These are phyloP conservation scores for Aspergillus heteromorphus DNA, from an alignment of 495 filamentous ascomycete genomes.

Conservation along the genomic window DNA sequence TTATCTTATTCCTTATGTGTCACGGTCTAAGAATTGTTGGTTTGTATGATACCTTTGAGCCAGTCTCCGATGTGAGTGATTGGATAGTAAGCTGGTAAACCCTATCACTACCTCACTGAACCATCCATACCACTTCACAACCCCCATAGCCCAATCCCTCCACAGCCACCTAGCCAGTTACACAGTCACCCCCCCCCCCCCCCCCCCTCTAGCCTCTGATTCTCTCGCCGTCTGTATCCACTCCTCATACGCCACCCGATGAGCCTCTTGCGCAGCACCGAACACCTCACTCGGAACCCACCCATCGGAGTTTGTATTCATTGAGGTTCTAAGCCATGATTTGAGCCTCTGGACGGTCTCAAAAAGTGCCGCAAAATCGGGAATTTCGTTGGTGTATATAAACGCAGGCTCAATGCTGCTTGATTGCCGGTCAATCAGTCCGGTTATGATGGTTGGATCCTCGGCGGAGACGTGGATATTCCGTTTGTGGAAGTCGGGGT, in stretches of 20 bases:
- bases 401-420: constrained; percentile 36
- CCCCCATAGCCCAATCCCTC: too few species aligned
- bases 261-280: constrained; percentile 26
- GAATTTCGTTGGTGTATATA: constrained; percentile 29
- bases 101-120: not conserved
- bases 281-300: constrained; percentile 30
- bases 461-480: constrained; percentile 40
- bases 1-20: too few species aligned
- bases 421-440: constrained; percentile 40
- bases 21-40: too few species aligned
- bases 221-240: constrained; percentile 30
- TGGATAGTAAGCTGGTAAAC: too few species aligned
- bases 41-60: too few species aligned
- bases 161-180: too few species aligned
- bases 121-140: not conserved
- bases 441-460: constrained; percentile 35
- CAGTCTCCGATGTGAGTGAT: too few species aligned
- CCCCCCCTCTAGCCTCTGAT: constrained; percentile 13
- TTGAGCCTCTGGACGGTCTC: constrained; percentile 30
- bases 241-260: constrained; percentile 27
- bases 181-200: too few species aligned
- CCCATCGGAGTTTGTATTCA: constrained; percentile 21
- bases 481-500: constrained; percentile 37
- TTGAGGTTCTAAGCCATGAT: constrained; percentile 18
- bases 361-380: constrained; percentile 34